phyloP scores from a whole-genome alignment of 108 stramenopile genomes.

The Skeletonema costatum region DNA sequence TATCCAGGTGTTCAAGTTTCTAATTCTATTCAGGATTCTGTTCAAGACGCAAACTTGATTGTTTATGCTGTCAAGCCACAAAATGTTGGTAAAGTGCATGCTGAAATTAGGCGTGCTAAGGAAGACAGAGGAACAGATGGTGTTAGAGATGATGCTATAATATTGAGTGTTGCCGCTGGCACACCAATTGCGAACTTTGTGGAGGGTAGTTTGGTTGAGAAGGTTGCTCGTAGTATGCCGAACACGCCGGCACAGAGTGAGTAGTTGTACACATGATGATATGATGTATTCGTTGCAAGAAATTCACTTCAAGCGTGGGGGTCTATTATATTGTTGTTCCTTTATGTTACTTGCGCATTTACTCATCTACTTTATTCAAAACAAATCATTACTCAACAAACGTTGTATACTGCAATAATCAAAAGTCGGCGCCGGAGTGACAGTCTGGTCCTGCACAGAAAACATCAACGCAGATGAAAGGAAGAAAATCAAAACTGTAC shows the following conservation, averaged over 20 bases:
- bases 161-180: conserved; percentile 72
- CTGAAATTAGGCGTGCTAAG: conserved; percentile 32
- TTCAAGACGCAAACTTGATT: conserved; percentile 77
- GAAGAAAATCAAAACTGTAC: conserved; percentile 53
- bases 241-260: conserved; percentile 88
- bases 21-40: conserved; percentile 55
- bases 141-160: conserved; percentile 54
- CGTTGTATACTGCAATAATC: not conserved
- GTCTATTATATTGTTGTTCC: not conserved
- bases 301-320: conserved; percentile 16
- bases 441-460: conserved; percentile 84
- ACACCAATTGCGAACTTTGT: conserved; percentile 53
- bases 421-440: conserved; percentile 74
- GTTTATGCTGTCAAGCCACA: conserved; percentile 93
- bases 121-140: not conserved
- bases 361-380: too few species aligned
- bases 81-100: conserved; percentile 70
- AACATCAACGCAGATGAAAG: conserved; percentile 67
- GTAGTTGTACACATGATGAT: not conserved
- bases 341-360: not conserved
- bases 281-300: not conserved
- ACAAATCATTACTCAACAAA: not conserved
- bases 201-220: conserved; percentile 41
- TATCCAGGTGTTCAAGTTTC: conserved; percentile 54
- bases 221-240: conserved; percentile 92